Evolutionary conservation across 2,329 filamentous ascomycete species (phyloP).

Genomic region (Stemphylium vesicarium): DNA sequence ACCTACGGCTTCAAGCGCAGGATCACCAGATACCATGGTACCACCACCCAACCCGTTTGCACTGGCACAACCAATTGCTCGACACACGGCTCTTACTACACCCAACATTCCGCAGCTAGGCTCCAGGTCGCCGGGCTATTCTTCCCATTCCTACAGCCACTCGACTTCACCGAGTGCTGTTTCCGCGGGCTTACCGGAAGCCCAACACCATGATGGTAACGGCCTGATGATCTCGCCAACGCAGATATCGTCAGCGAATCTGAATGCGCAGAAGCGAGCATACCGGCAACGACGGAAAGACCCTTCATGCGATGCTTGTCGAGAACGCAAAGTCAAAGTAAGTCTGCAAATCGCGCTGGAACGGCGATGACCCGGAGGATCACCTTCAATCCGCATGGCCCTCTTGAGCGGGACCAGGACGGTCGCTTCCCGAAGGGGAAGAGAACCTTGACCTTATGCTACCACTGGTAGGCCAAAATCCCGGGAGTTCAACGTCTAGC

Average conservation of each 20-base stretch:
- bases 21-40: conserved; percentile 43
- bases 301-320: conserved; percentile 95
- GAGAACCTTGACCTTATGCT: background rate
- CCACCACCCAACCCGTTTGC: conserved; percentile 44
- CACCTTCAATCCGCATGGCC: background rate
- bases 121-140: conserved; percentile 43
- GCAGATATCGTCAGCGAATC: conserved; percentile 55
- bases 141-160: conserved; percentile 38
- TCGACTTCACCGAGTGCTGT: conserved; percentile 47
- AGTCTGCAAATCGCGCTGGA: background rate
- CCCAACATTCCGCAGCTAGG: conserved; percentile 38
- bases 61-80: conserved; percentile 29
- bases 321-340: conserved; percentile 77
- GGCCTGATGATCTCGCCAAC: conserved; percentile 51
- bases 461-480: background rate
- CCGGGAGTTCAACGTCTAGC: background rate
- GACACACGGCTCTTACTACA: conserved; percentile 35
- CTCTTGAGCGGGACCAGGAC: background rate
- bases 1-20: conserved; percentile 40
- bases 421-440: background rate
- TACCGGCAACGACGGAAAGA: conserved; percentile 96
- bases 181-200: conserved; percentile 41
- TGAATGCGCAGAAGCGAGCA: conserved; percentile 84
- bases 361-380: background rate
- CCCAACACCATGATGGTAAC: conserved; percentile 39